Base-by-base conservation (phyloP, 306 rosid species). In the Medicago ruthenica region DNA sequence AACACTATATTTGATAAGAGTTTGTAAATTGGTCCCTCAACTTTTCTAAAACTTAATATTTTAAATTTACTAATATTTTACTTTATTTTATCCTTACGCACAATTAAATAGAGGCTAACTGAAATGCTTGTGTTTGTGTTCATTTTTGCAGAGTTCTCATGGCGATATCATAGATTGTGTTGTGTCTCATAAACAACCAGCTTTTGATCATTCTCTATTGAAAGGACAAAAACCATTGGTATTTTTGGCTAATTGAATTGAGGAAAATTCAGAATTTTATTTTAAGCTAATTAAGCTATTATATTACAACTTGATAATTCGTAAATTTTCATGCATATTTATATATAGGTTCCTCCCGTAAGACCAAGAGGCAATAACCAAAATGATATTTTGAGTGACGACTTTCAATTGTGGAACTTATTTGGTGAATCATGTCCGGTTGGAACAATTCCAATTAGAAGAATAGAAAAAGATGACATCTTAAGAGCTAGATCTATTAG, bases 91-190 rank as follows among this genome's bases (percentile, higher is more conserved):
- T 31, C 5, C 36, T 3, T 3, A 31, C 36, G 0, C 6, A 2
- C 36, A 27, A 27, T 27, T 27, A 24, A 24, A 27, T 27, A 1
- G 34, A 27, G 4, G 34, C 34, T 27, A 36, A 50, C 17, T 51
- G 4, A 2, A 6, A 16, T 61, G 14, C 15, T 58, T 14, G 81
- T 14, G 82, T 58, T n/a, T 1, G 11, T 4, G 11, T 61, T 4
- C 21, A 5, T n/a, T 67, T 21, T 34, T 34, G 70, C 75, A 91
- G 97, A 89, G 91, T 83, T 88, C 92, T 45, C 97, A 92, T 11
- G 97, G 97, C 57, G 98, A 95, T 85, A 57, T 87, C 31, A 92
- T 95, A 73, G 98, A 95, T 41, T 95, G 98, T 71, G 92, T 95
- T 58, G 51, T 34, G 6, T 86, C 96, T 78, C 92, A 87, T 76